These are phyloP conservation scores for Ophiognomonia clavigignenti-juglandacearum DNA, from an alignment of 2,329 filamentous ascomycete species.

Conservation along the genomic window DNA sequence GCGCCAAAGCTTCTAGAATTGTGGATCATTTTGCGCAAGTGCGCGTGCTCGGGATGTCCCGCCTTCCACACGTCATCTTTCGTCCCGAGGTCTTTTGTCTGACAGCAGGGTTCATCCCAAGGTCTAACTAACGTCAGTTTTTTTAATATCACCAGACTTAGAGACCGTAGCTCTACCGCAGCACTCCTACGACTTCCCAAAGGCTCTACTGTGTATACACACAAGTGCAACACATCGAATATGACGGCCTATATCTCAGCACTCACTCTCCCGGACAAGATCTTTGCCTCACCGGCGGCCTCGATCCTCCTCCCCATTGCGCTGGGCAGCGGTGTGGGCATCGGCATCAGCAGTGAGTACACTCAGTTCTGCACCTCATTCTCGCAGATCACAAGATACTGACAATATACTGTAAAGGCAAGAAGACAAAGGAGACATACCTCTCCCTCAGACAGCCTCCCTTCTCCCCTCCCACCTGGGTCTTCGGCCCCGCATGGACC, in stretches of 20 bases:
- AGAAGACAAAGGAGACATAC: conserved; percentile 57
- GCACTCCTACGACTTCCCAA: background rate
- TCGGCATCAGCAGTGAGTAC: conserved; percentile 56
- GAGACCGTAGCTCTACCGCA: too few relatives aligned
- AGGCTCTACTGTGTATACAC: background rate
- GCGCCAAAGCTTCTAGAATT: too few relatives aligned
- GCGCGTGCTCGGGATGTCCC: background rate
- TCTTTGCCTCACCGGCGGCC: conserved; percentile 68
- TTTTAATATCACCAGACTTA: too few relatives aligned
- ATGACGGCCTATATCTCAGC: conserved; percentile 79
- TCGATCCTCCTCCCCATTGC: conserved; percentile 72
- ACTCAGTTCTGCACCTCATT: conserved; percentile 1
- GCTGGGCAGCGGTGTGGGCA: conserved; percentile 68
- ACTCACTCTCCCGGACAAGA: conserved; percentile 65
- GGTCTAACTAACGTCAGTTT: too few relatives aligned
- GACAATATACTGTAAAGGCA: background rate
- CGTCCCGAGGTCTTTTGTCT: background rate
- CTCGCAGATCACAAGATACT: background rate
- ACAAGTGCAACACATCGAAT: conserved; percentile 20
- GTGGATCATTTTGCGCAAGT: too few relatives aligned
- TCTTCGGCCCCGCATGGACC: conserved; percentile 64
- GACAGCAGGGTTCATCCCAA: background rate
- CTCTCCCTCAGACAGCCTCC: conserved; percentile 64
- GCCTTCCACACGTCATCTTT: background rate
- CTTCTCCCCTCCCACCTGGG: conserved; percentile 52